phyloP scores from a whole-genome alignment of 2,329 filamentous ascomycete species.

The Colletotrichum higginsianum region DNA sequence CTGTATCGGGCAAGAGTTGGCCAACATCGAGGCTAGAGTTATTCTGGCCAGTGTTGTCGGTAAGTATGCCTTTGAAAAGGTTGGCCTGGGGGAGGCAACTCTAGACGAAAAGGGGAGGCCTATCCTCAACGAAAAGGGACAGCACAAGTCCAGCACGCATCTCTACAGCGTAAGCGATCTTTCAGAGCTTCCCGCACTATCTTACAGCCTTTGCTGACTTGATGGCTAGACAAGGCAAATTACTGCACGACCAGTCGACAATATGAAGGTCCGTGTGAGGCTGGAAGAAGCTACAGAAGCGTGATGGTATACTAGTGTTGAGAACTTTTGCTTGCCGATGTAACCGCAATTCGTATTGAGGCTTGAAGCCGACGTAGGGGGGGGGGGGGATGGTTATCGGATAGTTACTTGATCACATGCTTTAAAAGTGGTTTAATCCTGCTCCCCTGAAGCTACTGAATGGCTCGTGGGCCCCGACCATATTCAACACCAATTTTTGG shows the following conservation, averaged over 20 bases:
- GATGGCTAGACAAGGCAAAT: conserved; percentile 38
- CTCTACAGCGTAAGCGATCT: conserved; percentile 39
- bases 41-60: conserved; percentile 55
- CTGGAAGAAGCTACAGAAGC: not conserved
- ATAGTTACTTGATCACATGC: no score
- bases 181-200: rapidly evolving
- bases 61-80: conserved; percentile 44
- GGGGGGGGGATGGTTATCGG: not conserved
- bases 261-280: conserved; percentile 39
- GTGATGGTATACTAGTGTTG: not conserved
- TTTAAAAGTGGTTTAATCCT: no score
- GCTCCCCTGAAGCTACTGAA: no score
- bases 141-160: conserved; percentile 36
- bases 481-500: no score
- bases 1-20: conserved; percentile 71
- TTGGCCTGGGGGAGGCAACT: conserved; percentile 40
- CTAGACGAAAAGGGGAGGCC: conserved; percentile 35
- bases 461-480: no score
- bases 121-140: conserved; percentile 41
- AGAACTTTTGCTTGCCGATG: no score
- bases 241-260: conserved; percentile 43
- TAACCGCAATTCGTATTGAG: no score
- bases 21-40: conserved; percentile 66
- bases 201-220: not conserved
- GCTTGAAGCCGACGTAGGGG: not conserved